These are phyloP conservation scores for Aspergillus sp. DNA, from an alignment of 2,329 filamentous ascomycete genomes.

Conservation along the genomic window DNA sequence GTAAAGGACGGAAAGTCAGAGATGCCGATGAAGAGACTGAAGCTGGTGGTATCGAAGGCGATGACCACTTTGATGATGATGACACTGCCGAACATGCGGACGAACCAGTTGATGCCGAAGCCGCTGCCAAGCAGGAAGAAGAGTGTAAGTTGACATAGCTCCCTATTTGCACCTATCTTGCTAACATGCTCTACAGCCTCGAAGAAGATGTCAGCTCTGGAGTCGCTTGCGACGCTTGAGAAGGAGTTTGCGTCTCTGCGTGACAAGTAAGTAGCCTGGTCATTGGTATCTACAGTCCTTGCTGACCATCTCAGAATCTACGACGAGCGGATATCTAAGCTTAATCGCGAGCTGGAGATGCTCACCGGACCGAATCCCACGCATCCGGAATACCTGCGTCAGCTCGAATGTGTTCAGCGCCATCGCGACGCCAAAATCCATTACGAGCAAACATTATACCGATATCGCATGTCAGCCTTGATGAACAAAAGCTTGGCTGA, in stretches of 20 bases:
- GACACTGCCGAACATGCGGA: constrained; percentile 43
- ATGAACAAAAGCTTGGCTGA: constrained; percentile 71
- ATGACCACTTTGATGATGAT: constrained; percentile 45
- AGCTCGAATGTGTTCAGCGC: constrained; percentile 79
- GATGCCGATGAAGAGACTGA: constrained; percentile 33
- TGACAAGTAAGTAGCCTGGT: constrained; percentile 43
- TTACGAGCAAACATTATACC: constrained; percentile 65
- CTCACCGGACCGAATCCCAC: constrained; percentile 54
- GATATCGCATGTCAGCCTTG: constrained; percentile 66
- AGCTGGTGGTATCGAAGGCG: constrained; percentile 32
- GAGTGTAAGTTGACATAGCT: constrained; percentile 35
- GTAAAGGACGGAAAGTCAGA: constrained; percentile 38
- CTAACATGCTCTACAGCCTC: constrained; percentile 51
- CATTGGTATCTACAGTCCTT: not conserved
- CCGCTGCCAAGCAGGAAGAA: constrained; percentile 46
- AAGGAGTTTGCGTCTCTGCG: constrained; percentile 81
- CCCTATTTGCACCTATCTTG: not conserved
- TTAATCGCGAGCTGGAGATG: constrained; percentile 62
- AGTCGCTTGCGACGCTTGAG: constrained; percentile 72
- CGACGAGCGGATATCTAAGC: constrained; percentile 75
- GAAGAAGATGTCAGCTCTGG: constrained; percentile 71
- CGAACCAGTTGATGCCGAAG: constrained; percentile 39
- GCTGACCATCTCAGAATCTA: constrained; percentile 56
- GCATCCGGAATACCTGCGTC: constrained; percentile 87
- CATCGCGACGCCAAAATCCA: constrained; percentile 73